These are phyloP conservation scores for Pythium aquatile DNA, from an alignment of 352 stramenopile species.

Conservation along the genomic window DNA sequence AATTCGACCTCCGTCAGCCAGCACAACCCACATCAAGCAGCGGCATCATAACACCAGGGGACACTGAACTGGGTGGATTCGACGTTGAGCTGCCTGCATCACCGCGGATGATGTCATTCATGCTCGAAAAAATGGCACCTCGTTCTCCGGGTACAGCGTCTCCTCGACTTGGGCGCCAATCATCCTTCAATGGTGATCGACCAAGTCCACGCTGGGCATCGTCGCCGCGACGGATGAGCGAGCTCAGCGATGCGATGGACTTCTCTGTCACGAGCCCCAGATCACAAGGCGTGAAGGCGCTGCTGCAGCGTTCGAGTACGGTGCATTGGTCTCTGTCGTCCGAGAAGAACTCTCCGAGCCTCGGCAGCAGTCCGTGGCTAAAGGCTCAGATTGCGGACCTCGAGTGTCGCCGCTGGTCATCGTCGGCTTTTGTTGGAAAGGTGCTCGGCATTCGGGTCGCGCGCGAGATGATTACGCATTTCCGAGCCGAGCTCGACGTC, in stretches of 20 bases:
- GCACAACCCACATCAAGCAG: not conserved
- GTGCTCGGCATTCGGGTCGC: conserved; percentile 85
- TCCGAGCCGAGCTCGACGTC: conserved; percentile 59
- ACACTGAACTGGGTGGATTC: not conserved
- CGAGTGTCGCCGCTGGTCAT: conserved; percentile 81
- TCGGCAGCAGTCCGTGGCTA: conserved; percentile 46
- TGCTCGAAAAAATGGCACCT: conserved; percentile 7
- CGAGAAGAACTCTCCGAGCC: conserved; percentile 30
- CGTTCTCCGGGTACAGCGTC: not conserved
- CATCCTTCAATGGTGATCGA: conserved; percentile 13
- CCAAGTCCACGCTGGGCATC: conserved; percentile 27
- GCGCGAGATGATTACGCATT: conserved; percentile 84
- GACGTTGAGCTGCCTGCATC: conserved; percentile 20
- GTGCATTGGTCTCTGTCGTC: conserved; percentile 43
- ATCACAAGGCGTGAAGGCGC: conserved; percentile 23
- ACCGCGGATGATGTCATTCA: conserved; percentile 26
- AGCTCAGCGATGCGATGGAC: conserved; percentile 36
- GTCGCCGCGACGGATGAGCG: conserved; percentile 64
- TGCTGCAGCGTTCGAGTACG: conserved; percentile 43
- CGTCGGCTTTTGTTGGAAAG: conserved; percentile 84
- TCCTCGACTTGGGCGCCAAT: conserved; percentile 6
- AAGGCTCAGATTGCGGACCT: conserved; percentile 85
- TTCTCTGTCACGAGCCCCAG: conserved; percentile 23
- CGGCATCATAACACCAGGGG: not conserved
- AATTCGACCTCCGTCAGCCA: conserved; percentile 34